Base-by-base conservation (phyloP, 345 rosid genomes). In the Fremontodendron californicum region DNA sequence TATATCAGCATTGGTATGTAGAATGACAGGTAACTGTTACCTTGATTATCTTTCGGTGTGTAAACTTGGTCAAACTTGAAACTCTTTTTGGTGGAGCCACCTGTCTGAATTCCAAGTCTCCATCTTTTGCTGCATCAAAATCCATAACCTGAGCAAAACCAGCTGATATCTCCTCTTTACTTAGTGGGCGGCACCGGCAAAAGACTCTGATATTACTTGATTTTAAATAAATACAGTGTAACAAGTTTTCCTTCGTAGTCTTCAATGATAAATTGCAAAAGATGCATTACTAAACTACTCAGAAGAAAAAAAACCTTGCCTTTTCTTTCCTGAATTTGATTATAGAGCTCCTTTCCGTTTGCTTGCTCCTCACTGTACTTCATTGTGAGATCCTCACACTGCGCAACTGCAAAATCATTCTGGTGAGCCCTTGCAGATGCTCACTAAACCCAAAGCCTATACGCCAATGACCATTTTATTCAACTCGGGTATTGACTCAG, bases 161-260 rank as follows among this genome's bases (percentile, higher is more conserved):
- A 33, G 86, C 80, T 57, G 90, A 85, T 25, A 79, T 83, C 81
- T 94, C 99, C 73, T 81, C 92, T 81, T 85, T 90, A 76, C 82
- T 90, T 81, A 86, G 76, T 70, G 99, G 99, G 18, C 97, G 98
- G 73, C 99, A 93, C 6, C 97, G 97, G 77, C 98, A 93, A 77
- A 94, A 94, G 39, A 94, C 99, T 83, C 98, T 86, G 57, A 94
- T 93, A 76, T 93, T 94, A 77, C 99, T 98, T 94, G 91, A 79
- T 62, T 72, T 75, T 77, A 49, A 51, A 76, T 4, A 33, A 78
- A 61, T 18, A 66, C 35, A 33, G 37, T 9, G 37, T 74, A 40
- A 39, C 7, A 10, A 29, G 55, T 64, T 37, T 18, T 6, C 16
- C 29, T 18, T 71, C 21, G 18, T 40, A 37, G 37, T 76, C 54